Evolutionary conservation across 208 protist species (phyloP).

Genomic region (Strigomonas culicis): DNA sequence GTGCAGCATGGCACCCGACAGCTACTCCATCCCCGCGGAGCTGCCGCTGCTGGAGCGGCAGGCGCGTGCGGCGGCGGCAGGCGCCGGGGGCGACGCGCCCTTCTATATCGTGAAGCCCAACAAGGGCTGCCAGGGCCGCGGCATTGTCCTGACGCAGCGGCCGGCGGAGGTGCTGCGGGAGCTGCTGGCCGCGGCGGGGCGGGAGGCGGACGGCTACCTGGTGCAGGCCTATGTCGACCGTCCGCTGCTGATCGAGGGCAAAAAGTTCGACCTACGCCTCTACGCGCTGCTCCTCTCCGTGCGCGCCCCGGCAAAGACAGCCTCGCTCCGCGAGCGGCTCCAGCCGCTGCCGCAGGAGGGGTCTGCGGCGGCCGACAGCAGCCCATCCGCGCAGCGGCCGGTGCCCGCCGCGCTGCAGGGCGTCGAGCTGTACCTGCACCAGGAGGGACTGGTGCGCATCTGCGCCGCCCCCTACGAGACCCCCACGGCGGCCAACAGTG

Average conservation of each 20-base stretch:
- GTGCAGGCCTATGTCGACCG: conserved; percentile 87
- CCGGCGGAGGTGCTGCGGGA: conserved; percentile 39
- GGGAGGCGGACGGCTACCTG: conserved; percentile 42
- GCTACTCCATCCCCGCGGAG: conserved; percentile 48
- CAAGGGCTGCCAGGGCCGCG: conserved; percentile 73
- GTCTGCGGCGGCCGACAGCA: background rate
- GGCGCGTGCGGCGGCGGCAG: background rate
- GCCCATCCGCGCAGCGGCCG: background rate
- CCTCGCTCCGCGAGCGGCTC: background rate
- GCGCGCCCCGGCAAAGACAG: conserved; percentile 5
- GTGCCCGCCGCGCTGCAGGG: conserved; percentile 26
- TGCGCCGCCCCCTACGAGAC: conserved; percentile 82
- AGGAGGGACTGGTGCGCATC: conserved; percentile 90
- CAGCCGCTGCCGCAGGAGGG: background rate
- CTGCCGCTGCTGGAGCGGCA: conserved; percentile 26
- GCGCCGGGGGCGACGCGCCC: background rate
- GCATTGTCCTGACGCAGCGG: conserved; percentile 63
- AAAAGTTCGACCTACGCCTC: conserved; percentile 94
- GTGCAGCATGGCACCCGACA: conserved; percentile 31
- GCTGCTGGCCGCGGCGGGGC: conserved; percentile 17
- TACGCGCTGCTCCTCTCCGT: conserved; percentile 89
- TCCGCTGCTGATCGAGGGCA: conserved; percentile 88
- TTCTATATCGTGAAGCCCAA: conserved; percentile 90
- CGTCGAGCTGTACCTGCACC: conserved; percentile 76
- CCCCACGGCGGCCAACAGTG: conserved; percentile 50